Conservation (phyloP, 768 basidiomycete species). For the Tricholoma terreum region DNA sequence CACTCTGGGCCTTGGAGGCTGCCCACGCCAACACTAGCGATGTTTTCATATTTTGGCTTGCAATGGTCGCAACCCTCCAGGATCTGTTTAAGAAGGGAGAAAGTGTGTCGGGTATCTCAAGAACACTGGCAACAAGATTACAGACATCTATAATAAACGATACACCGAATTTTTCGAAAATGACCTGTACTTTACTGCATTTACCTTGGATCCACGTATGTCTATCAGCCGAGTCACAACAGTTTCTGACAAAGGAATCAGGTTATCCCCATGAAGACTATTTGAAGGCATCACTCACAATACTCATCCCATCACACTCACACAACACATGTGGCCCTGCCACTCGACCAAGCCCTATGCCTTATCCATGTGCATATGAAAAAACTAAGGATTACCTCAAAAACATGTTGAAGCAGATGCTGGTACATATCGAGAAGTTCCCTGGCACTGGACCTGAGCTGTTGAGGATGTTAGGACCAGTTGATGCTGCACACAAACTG, state of each 20-base stretch:
- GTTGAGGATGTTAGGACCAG: not conserved
- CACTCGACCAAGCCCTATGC: not conserved
- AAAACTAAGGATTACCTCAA: conserved; percentile 1
- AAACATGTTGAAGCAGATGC: conserved; percentile 11
- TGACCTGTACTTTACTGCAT: conserved; percentile 19
- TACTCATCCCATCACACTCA: too few species aligned
- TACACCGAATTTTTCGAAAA: conserved; percentile 20
- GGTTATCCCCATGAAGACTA: too few species aligned
- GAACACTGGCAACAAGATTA: conserved; percentile 14
- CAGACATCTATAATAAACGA: conserved; percentile 19
- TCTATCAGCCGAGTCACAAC: not conserved
- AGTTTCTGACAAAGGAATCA: too few species aligned
- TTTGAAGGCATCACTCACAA: too few species aligned
- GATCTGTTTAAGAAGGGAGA: conserved; percentile 9
- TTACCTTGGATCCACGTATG: conserved; percentile 25
- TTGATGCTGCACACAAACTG: not conserved
- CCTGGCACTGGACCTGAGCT: not conserved
- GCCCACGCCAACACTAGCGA: conserved; percentile 22
- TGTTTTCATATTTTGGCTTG: conserved; percentile 30
- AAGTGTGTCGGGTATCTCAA: conserved; percentile 5
- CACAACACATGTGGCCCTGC: too few species aligned
- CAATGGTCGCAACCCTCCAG: conserved; percentile 16
- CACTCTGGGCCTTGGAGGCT: not conserved
- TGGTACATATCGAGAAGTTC: not conserved
- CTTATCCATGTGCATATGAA: not conserved